Conservation (phyloP, 805 yeast genomes). For the Kuraishia floccosa region DNA sequence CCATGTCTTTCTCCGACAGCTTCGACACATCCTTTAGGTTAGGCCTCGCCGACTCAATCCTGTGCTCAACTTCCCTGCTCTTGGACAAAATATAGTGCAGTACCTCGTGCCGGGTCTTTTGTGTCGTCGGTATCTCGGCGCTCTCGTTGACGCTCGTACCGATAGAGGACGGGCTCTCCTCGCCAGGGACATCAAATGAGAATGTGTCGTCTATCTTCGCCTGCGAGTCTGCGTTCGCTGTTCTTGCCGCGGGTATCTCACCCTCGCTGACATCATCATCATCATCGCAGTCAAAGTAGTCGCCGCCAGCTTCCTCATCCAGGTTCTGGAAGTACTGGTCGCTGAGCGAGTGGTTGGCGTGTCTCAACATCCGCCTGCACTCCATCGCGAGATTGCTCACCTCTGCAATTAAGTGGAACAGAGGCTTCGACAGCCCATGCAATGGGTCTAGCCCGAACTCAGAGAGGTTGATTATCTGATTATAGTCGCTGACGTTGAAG, state of each 20-base stretch:
- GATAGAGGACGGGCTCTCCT: conserved; percentile 6
- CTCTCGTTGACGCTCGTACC: conserved; percentile 1
- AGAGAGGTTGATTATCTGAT: conserved; percentile 28
- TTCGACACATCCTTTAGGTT: conserved; percentile 30
- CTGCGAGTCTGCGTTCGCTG: conserved; percentile 1
- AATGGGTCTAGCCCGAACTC: conserved; percentile 52
- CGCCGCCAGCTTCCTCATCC: conserved; percentile 3
- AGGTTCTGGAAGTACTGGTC: conserved; percentile 4
- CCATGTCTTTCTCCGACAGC: conserved; percentile 34
- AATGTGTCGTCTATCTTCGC: conserved; percentile 3
- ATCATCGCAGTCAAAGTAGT: conserved; percentile 2
- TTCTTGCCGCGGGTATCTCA: conserved; percentile 6
- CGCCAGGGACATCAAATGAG: conserved; percentile 1
- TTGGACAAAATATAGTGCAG: conserved; percentile 20
- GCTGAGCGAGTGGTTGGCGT: conserved; percentile 14
- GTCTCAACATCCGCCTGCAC: conserved; percentile 25
- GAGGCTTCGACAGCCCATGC: conserved; percentile 59
- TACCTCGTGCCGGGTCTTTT: conserved; percentile 15
- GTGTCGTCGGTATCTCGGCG: conserved; percentile 3
- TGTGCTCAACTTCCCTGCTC: conserved; percentile 30
- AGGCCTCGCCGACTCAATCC: conserved; percentile 41
- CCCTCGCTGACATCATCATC: conserved; percentile 2
- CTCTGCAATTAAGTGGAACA: conserved; percentile 59
- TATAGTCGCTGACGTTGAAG: conserved; percentile 52
- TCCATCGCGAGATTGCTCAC: conserved; percentile 50